Evolutionary conservation across 495 filamentous ascomycete genomes (phyloP).

Genomic region (Trichoderma erinaceum): DNA sequence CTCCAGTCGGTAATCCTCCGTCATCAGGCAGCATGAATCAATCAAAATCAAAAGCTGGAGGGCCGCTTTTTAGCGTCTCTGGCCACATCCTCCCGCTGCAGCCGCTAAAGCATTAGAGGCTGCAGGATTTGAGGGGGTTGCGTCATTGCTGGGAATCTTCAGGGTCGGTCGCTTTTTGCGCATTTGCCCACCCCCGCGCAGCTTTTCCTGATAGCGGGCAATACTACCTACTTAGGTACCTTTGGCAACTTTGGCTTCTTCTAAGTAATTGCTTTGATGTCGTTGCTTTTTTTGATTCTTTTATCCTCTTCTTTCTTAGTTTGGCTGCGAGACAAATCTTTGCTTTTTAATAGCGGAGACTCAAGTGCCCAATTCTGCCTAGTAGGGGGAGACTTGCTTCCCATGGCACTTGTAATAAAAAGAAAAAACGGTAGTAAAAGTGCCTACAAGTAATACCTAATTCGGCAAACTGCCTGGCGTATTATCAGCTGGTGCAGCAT

Average conservation of each 20-base stretch:
- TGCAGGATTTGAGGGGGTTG: slow-evolving; percentile 2
- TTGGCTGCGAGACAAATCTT: neutral
- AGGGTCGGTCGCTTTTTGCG: neutral
- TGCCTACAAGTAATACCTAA: too few relatives aligned
- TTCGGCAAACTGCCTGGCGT: too few relatives aligned
- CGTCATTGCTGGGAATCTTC: slow-evolving; percentile 6
- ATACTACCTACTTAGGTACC: too few relatives aligned
- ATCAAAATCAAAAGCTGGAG: neutral
- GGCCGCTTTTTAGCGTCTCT: neutral
- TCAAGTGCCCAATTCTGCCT: neutral
- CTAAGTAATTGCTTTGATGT: too few relatives aligned
- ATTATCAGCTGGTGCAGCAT: too few relatives aligned
- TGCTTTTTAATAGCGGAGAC: neutral
- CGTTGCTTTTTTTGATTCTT: too few relatives aligned
- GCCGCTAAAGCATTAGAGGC: neutral
- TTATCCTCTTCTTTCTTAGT: too few relatives aligned
- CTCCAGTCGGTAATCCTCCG: neutral
- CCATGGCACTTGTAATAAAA: too few relatives aligned
- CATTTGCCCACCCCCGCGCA: neutral
- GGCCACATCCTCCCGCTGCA: slow-evolving; percentile 5
- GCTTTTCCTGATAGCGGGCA: neutral
- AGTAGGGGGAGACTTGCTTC: neutral
- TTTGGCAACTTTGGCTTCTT: too few relatives aligned
- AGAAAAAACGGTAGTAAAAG: too few relatives aligned
- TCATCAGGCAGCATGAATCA: neutral